A percentile compares a stretch with the other conserved stretches of the same genome.
phyloP scores from a whole-genome alignment of 2,329 filamentous ascomycete genomes.

The Coniella vitis region DNA sequence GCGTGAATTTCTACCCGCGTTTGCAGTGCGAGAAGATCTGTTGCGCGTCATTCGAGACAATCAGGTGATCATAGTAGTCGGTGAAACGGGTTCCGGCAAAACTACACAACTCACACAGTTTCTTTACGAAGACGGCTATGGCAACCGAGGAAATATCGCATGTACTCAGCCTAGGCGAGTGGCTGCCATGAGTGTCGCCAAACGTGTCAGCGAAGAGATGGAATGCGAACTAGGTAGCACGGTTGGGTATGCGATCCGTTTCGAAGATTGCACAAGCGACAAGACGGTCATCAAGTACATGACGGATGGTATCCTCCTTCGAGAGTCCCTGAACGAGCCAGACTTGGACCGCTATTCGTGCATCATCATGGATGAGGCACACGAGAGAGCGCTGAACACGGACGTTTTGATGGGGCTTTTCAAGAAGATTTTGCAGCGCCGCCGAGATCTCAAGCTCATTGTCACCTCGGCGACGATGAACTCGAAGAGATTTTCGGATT shows the following conservation, averaged over 20 bases:
- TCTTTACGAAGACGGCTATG: constrained; percentile 90
- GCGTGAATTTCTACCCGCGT: constrained; percentile 86
- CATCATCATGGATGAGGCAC: constrained; percentile 99
- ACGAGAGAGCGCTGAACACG: constrained; percentile 92
- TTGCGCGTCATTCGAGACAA: constrained; percentile 91
- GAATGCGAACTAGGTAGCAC: constrained; percentile 79
- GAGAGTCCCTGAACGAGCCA: constrained; percentile 86
- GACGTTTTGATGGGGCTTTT: constrained; percentile 96
- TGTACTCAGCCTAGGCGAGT: constrained; percentile 96
- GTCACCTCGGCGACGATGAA: constrained; percentile 99
- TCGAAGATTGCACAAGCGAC: constrained; percentile 95
- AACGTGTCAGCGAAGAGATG: constrained; percentile 98
- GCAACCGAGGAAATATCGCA: constrained; percentile 79
- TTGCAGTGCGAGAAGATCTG: constrained; percentile 90
- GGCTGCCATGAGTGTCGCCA: constrained; percentile 97
- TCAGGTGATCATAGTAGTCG: constrained; percentile 93
- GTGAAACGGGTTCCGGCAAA: constrained; percentile 95
- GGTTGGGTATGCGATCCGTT: constrained; percentile 95
- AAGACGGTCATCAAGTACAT: constrained; percentile 98
- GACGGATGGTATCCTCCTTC: constrained; percentile 91
- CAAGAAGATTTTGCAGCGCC: constrained; percentile 88
- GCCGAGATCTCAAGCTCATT: constrained; percentile 89
- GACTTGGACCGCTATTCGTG: constrained; percentile 95
- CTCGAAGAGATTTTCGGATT: constrained; percentile 88
- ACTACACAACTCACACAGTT: constrained; percentile 97